Percentiles rank a stretch among this genome's conserved stretches.
These are phyloP conservation scores for Lagerstroemia speciosa DNA, from an alignment of 345 rosid genomes.

Conservation along the genomic window DNA sequence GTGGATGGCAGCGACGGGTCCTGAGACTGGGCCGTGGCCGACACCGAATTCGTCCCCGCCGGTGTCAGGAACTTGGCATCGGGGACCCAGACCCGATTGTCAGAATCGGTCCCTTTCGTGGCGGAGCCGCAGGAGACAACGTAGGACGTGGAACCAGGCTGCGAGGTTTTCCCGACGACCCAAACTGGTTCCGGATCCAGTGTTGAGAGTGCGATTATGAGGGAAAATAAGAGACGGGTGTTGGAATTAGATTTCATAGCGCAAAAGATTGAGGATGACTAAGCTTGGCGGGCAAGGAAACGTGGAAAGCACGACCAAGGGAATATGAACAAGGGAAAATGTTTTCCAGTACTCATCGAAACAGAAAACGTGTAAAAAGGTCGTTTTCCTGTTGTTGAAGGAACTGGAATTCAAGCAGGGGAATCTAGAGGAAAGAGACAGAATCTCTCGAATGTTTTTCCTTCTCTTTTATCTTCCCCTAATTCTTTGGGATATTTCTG, in stretches of 20 bases:
- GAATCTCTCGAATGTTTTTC: background rate
- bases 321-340: background rate
- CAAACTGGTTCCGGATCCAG: background rate
- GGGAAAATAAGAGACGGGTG: background rate
- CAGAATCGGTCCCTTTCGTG: conserved; percentile 18
- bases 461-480: background rate
- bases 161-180: background rate
- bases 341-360: background rate
- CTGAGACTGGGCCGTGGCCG: conserved; percentile 24
- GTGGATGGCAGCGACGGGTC: conserved; percentile 40
- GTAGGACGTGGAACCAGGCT: conserved; percentile 12
- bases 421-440: background rate
- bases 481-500: background rate
- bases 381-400: background rate
- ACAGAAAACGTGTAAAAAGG: background rate
- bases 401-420: background rate
- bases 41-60: conserved; percentile 7
- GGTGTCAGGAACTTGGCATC: conserved; percentile 29
- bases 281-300: background rate
- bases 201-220: background rate
- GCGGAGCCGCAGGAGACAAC: conserved; percentile 36
- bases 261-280: background rate
- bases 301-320: background rate
- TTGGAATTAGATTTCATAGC: background rate
- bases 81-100: conserved; percentile 35